Percentiles rank a stretch among this genome's conserved stretches.
Conservation (phyloP, 345 rosid genomes). For the Odontarrhena argentea region DNA sequence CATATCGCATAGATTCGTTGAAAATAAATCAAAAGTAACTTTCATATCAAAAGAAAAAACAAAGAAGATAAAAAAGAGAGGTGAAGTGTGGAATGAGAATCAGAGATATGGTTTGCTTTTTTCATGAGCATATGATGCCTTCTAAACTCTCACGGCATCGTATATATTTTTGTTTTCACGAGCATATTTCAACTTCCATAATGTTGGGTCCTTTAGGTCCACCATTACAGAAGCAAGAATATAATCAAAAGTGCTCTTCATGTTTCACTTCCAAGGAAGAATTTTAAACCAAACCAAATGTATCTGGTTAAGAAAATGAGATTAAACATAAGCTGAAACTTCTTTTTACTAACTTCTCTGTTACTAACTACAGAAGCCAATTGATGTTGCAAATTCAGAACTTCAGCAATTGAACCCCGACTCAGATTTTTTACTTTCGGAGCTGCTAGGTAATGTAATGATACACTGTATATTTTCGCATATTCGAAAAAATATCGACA, state of each 20-base stretch:
- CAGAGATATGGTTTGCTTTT: constrained; percentile 19
- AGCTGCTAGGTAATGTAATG: neutral
- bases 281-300: constrained; percentile 8
- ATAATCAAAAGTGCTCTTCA: neutral
- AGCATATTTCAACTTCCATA: constrained; percentile 15
- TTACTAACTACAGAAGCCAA: constrained; percentile 12
- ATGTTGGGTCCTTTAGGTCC: constrained; percentile 30
- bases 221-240: constrained; percentile 16
- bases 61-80: constrained; percentile 27
- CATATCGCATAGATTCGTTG: constrained; percentile 31
- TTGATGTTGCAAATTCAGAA: constrained; percentile 2
- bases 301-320: constrained; percentile 23
- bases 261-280: neutral
- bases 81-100: constrained; percentile 31
- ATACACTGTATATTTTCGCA: neutral
- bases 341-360: neutral
- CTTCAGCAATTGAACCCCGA: neutral
- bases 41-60: neutral
- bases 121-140: constrained; percentile 35
- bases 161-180: too few species aligned
- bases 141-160: constrained; percentile 26
- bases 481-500: neutral
- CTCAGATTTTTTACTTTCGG: neutral
- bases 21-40: constrained; percentile 36
- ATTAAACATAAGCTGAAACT: neutral